Evolutionary conservation across 2,329 filamentous ascomycete species (phyloP).

Genomic region (Penicillium brasilianum): DNA sequence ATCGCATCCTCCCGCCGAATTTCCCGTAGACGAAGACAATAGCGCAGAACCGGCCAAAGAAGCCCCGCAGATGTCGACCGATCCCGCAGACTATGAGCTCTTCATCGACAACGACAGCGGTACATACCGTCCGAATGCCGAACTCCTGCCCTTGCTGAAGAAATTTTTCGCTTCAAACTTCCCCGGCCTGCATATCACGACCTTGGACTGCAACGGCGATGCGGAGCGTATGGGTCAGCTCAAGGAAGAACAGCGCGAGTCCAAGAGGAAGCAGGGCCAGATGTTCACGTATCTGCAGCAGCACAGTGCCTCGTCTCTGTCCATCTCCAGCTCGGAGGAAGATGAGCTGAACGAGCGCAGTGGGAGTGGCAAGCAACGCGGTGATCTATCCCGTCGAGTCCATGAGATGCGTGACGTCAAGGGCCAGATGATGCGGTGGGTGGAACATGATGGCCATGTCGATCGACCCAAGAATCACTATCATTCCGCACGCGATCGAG

Average conservation of each 20-base stretch:
- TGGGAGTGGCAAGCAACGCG: conserved; percentile 33
- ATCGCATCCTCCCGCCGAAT: conserved; percentile 40
- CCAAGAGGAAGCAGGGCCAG: conserved; percentile 69
- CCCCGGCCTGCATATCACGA: conserved; percentile 74
- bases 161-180: conserved; percentile 74
- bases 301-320: conserved; percentile 53
- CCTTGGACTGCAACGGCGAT: conserved; percentile 73
- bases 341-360: conserved; percentile 58
- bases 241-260: conserved; percentile 75
- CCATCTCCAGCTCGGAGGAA: conserved; percentile 61
- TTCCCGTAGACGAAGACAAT: conserved; percentile 44
- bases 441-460: conserved; percentile 37
- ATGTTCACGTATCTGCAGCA: conserved; percentile 61
- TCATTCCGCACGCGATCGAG: conserved; percentile 24
- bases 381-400: conserved; percentile 36
- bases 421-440: conserved; percentile 44
- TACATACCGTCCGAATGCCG: conserved; percentile 86
- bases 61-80: conserved; percentile 52
- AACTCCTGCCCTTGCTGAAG: conserved; percentile 72
- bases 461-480: conserved; percentile 25
- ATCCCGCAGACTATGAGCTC: conserved; percentile 74
- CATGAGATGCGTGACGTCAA: conserved; percentile 47
- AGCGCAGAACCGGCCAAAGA: conserved; percentile 40
- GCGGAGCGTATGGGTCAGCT: conserved; percentile 73
- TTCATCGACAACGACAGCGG: conserved; percentile 95